These are phyloP conservation scores for Candida caryicola DNA, from an alignment of 805 yeast genomes.

Conservation along the genomic window DNA sequence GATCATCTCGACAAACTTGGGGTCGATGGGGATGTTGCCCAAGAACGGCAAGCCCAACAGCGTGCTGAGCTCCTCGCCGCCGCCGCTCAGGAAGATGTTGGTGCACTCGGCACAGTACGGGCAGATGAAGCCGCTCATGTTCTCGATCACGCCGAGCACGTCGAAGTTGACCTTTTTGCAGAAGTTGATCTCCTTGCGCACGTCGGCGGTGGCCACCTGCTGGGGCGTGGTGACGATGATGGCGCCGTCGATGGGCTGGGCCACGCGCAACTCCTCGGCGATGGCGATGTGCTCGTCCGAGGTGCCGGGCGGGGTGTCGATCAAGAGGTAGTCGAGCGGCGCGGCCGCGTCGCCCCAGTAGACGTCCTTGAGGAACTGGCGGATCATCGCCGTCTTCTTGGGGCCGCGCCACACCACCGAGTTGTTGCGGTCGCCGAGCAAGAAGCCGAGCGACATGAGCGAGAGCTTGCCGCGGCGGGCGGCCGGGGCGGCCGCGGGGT, in stretches of 20 bases:
- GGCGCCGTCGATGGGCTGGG: slow-evolving; percentile 79
- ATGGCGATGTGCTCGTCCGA: slow-evolving; percentile 97
- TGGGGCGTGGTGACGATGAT: slow-evolving; percentile 97
- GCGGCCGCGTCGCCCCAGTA: slow-evolving; percentile 68
- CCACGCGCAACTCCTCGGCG: slow-evolving; percentile 79
- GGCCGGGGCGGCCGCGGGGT: no score
- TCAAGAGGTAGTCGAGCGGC: slow-evolving; percentile 67
- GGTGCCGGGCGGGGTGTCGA: slow-evolving; percentile 99
- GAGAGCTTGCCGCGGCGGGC: slow-evolving; percentile 43
- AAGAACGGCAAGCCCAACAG: slow-evolving; percentile 62
- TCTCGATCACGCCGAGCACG: slow-evolving; percentile 85
- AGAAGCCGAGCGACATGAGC: slow-evolving; percentile 86
- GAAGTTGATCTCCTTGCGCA: slow-evolving; percentile 87
- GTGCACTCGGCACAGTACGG: slow-evolving; percentile 93
- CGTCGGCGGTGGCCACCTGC: slow-evolving; percentile 89
- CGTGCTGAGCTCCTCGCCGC: slow-evolving; percentile 73
- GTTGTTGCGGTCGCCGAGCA: slow-evolving; percentile 78
- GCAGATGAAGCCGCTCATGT: slow-evolving; percentile 95
- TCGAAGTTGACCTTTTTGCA: slow-evolving; percentile 81
- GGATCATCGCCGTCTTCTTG: slow-evolving; percentile 94
- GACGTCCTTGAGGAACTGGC: slow-evolving; percentile 88
- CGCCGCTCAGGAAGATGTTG: slow-evolving; percentile 89
- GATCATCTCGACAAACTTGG: slow-evolving; percentile 82
- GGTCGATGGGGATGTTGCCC: slow-evolving; percentile 92
- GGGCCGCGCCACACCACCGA: slow-evolving; percentile 99